Base-by-base conservation (phyloP, 371 early-diverging fungal genomes). In the Mucor racemosus region DNA sequence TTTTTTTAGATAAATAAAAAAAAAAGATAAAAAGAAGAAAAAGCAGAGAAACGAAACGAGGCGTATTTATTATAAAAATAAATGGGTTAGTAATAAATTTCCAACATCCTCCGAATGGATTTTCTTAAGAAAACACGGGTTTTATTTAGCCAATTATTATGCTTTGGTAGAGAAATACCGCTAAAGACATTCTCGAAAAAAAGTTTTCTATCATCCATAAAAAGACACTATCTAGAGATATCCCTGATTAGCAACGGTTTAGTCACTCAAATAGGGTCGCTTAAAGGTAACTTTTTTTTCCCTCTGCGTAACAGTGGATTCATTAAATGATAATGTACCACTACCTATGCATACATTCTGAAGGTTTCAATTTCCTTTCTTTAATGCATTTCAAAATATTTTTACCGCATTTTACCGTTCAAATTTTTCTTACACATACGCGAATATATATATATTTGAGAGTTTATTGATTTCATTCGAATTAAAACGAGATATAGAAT, bases 11-110 rank as follows among this genome's bases (percentile, higher is more conserved):
- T 39, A 53, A 36, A 61, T 50, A 36, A 42, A 54, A 54, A 54
- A 63, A 31, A 57, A 61, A 44, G 57, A 38, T 48, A 26, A 53
- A 33, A 53, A 40, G 61, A 55, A 38, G 36, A 60, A 58, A 60
- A 34, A 36, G n/a, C 7, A 34, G 5, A 55, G 31, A 55, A 55
- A 55, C 15, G 8, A 55, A 55, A 55, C 55, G 31, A 55, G 55
- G 35, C 55, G 34, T 35, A n/a, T 34, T 55, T 55, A 55, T 55
- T 15, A 55, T 7, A 26, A 31, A 44, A 44, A 17, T 17, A n/a
- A 5, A n/a, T 44, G 17, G 44, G 8, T 7, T 44, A 17, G 17
- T 26, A 26, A 26, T 38, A 11, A 8, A 21, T 50, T 50, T 21
- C 26, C 19, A 50, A 26, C 50, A 26, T 50, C 44, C 44, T 44